These are phyloP conservation scores for Triangularia verruculosa DNA, from an alignment of 2,329 filamentous ascomycete genomes.

Conservation along the genomic window DNA sequence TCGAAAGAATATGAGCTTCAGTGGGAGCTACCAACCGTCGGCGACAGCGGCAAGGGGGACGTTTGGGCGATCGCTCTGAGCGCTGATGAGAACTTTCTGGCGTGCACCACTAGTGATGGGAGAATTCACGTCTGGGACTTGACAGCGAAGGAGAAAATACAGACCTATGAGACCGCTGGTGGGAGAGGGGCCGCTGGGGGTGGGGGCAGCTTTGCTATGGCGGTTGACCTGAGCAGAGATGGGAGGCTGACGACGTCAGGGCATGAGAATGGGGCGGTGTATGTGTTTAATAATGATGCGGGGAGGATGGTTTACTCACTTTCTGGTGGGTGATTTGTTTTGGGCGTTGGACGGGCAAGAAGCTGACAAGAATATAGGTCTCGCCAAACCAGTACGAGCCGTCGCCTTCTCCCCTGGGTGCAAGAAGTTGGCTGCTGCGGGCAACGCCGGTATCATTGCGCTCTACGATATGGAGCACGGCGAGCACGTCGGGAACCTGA, in stretches of 20 bases:
- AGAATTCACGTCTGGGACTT: constrained; percentile 86
- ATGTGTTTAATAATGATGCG: constrained; percentile 92
- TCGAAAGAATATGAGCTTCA: constrained; percentile 51
- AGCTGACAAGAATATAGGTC: constrained; percentile 48
- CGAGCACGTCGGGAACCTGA: constrained; percentile 84
- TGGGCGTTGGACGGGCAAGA: background rate
- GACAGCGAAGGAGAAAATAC: constrained; percentile 47
- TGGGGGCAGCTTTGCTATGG: constrained; percentile 72
- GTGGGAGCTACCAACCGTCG: constrained; percentile 41
- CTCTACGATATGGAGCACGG: constrained; percentile 91
- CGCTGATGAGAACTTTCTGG: constrained; percentile 77
- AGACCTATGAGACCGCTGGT: constrained; percentile 75
- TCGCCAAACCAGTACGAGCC: constrained; percentile 81
- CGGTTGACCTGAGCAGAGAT: constrained; percentile 76
- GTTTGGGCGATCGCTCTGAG: constrained; percentile 87
- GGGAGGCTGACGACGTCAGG: constrained; percentile 86
- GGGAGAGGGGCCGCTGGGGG: constrained; percentile 31
- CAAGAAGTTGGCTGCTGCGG: constrained; percentile 81
- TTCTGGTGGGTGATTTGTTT: constrained; percentile 57
- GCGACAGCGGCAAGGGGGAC: constrained; percentile 38
- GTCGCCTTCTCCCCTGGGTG: constrained; percentile 85
- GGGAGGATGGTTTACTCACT: constrained; percentile 83
- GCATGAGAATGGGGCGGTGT: constrained; percentile 87
- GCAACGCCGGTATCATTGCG: constrained; percentile 83
- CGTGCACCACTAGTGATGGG: constrained; percentile 84